Evolutionary conservation across 2,329 filamentous ascomycete species (phyloP), one percentile per base, ranked within the genome.

Genomic region (Aspergillus vadensis): DNA sequence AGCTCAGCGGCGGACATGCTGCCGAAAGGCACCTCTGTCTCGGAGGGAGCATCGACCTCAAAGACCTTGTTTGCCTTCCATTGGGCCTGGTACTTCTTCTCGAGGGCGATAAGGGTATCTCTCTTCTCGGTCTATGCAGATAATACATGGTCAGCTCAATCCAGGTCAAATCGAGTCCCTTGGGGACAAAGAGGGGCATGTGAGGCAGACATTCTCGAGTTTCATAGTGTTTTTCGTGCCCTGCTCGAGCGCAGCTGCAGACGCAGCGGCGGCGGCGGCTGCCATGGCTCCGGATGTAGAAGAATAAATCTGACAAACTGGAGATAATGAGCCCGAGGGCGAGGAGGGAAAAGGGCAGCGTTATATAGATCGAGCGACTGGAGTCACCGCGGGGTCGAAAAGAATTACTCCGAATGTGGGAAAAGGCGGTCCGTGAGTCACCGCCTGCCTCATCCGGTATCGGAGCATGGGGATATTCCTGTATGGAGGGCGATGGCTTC

Each of bases 21-120:
- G 72, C 89, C 85, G 67, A 90, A 86, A 62, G 92, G 90, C 65
- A 92, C 85, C 68, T 97, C 92, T 65, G 84, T 80, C 55, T 88
- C 86, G 19, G 90, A 87, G 36, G 95, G 95, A 23, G 95, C 92
- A 77, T 98, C 83, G 69, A 88, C 85, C 78, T 97, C 85, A 84
- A 98, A 99, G 68, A 97, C 81, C 65, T 85, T 84, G 68, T 86
- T 82, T 61, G 91, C 83, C 72, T 89, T 86, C 92, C 92, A 96
- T 85, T 88, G 83, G 73, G 88, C 81, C 80, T 98, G 94, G 79
- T 96, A 97, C 75, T 92, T 92, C 81, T 95, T 96, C 81, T 98
- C 94, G 71, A 72, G 72, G 48, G 71, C 69, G 52, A 75, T 67
- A 17, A 75, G 63, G 57, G 69, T 67, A 55, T 71, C 68, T 69